These are phyloP conservation scores for Herpetospermum pedunculosum DNA, from an alignment of 306 rosid genomes.

Conservation along the genomic window DNA sequence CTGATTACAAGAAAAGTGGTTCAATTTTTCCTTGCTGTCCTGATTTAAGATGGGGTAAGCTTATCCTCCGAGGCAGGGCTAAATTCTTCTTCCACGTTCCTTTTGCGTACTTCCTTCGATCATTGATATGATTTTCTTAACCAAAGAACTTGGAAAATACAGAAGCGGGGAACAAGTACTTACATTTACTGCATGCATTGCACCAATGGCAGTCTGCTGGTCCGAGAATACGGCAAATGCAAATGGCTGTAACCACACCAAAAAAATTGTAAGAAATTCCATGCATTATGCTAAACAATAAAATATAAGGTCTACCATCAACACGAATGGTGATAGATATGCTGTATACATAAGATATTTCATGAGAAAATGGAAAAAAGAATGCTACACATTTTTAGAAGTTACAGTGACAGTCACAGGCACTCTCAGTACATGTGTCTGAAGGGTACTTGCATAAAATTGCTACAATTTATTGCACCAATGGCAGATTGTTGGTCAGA, in stretches of 20 bases:
- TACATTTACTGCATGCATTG: constrained; percentile 81
- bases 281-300: neutral
- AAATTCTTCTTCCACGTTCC: neutral
- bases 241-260: constrained; percentile 49
- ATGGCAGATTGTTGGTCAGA: neutral
- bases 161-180: constrained; percentile 14
- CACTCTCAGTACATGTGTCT: neutral
- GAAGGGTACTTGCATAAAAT: neutral
- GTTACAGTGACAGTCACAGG: neutral
- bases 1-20: no score
- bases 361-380: neutral
- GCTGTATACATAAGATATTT: neutral
- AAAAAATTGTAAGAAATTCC: neutral
- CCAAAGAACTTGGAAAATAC: neutral
- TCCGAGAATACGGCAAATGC: constrained; percentile 83
- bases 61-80: neutral
- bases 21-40: neutral
- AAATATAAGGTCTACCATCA: neutral
- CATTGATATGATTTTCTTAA: neutral
- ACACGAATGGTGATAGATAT: neutral
- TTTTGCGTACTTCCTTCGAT: neutral
- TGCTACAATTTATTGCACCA: neutral
- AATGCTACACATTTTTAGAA: neutral
- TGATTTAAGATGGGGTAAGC: neutral
- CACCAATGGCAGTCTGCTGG: constrained; percentile 73